A percentile compares a stretch with the other conserved stretches of the same genome.
phyloP scores from a whole-genome alignment of 2,329 filamentous ascomycete species.

The Aspergillus pseudonomiae region DNA sequence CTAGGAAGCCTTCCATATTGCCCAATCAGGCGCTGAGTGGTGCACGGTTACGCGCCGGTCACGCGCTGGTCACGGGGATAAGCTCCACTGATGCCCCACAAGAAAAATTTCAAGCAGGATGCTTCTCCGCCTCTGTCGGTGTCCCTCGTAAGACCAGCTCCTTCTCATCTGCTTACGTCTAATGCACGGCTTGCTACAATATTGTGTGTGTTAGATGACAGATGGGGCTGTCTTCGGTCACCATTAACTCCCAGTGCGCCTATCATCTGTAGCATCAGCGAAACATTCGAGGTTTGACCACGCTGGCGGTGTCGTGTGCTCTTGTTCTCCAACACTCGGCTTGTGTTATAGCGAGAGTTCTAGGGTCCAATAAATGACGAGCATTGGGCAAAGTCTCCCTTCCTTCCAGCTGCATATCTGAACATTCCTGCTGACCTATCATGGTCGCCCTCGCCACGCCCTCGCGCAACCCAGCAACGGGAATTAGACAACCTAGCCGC shows the following conservation, averaged over 20 bases:
- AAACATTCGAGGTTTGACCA: conserved; percentile 14
- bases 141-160: background rate
- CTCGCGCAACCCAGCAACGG: conserved; percentile 30
- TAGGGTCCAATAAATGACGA: conserved; percentile 27
- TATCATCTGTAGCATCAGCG: conserved; percentile 21
- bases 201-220: conserved; percentile 20
- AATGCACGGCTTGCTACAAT: conserved; percentile 2
- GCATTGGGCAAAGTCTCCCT: conserved; percentile 12
- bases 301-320: conserved; percentile 23
- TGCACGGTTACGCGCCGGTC: conserved; percentile 2
- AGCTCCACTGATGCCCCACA: conserved; percentile 1
- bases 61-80: conserved; percentile 4
- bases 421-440: conserved; percentile 20
- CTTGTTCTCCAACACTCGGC: background rate
- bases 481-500: conserved; percentile 26
- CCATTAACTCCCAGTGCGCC: conserved; percentile 7
- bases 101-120: conserved; percentile 9
- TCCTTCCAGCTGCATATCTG: conserved; percentile 13
- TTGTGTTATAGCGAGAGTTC: conserved; percentile 6
- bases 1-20: background rate
- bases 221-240: conserved; percentile 15
- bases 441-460: conserved; percentile 40
- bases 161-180: conserved; percentile 10
- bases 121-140: conserved; percentile 3
- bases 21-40: background rate